Conservation (phyloP, 768 basidiomycete genomes). For the Sarcodon sp. region DNA sequence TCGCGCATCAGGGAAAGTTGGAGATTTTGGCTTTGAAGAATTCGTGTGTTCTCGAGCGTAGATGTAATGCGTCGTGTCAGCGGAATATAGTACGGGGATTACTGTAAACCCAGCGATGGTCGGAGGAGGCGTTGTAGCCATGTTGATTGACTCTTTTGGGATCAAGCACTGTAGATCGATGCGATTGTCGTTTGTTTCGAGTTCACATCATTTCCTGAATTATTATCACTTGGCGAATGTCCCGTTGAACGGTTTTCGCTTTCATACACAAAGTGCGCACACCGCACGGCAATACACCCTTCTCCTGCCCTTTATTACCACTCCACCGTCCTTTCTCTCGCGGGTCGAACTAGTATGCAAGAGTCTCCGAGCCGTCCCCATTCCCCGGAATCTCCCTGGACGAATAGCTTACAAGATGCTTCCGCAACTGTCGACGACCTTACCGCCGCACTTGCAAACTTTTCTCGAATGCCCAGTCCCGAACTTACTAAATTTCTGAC, state of each 20-base stretch:
- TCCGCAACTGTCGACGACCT: constrained; percentile 62
- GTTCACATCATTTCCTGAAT: too few relatives aligned
- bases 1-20: constrained; percentile 35
- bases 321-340: too few relatives aligned
- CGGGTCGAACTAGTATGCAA: too few relatives aligned
- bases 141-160: neutral
- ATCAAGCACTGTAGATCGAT: neutral
- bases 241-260: too few relatives aligned
- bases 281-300: too few relatives aligned
- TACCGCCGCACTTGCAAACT: constrained; percentile 56
- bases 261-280: too few relatives aligned
- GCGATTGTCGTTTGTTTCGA: too few relatives aligned
- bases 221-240: too few relatives aligned
- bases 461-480: constrained; percentile 65
- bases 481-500: constrained; percentile 37
- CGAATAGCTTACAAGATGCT: constrained; percentile 17
- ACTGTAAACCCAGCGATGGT: constrained; percentile 34
- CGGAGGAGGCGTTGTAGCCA: constrained; percentile 3
- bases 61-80: constrained; percentile 49
- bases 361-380: constrained; percentile 4
- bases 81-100: constrained; percentile 26
- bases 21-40: constrained; percentile 21
- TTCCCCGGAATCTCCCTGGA: constrained; percentile 16
- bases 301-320: too few relatives aligned
- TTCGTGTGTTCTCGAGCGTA: constrained; percentile 60